phyloP scores from a whole-genome alignment of 2,329 filamentous ascomycete species.

The Fusarium algeriense region DNA sequence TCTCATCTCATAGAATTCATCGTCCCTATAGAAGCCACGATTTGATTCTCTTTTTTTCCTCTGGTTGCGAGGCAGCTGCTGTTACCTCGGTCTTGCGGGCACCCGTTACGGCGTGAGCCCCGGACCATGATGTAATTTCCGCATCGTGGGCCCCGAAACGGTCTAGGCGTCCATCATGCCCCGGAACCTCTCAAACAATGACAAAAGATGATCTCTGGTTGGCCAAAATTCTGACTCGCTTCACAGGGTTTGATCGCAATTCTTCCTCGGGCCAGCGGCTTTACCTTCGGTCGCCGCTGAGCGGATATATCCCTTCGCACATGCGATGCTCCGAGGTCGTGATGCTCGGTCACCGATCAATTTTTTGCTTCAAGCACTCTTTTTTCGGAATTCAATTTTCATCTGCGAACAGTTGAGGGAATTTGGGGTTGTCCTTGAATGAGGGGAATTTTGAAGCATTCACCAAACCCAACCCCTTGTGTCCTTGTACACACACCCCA shows the following conservation, averaged over 20 bases:
- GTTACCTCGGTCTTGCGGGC: conserved; percentile 37
- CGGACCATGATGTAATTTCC: conserved; percentile 46
- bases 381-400: conserved; percentile 25
- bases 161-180: conserved; percentile 33
- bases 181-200: conserved; percentile 38
- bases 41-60: conserved; percentile 32
- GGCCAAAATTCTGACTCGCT: conserved; percentile 33
- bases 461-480: conserved; percentile 30
- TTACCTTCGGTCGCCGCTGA: conserved; percentile 47
- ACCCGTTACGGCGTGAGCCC: conserved; percentile 39
- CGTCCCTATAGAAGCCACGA: conserved; percentile 11
- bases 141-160: conserved; percentile 39
- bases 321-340: conserved; percentile 41
- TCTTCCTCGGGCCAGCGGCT: conserved; percentile 46
- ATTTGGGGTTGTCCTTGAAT: conserved; percentile 40
- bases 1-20: background rate
- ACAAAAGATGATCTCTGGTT: conserved; percentile 37
- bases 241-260: conserved; percentile 14
- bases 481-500: conserved; percentile 22
- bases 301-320: conserved; percentile 34
- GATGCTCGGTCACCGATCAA: conserved; percentile 45
- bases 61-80: conserved; percentile 10
- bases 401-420: conserved; percentile 18
- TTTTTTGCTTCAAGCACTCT: conserved; percentile 3
- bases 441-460: conserved; percentile 32